These are phyloP conservation scores for Colletotrichum scovillei DNA, from an alignment of 2,329 filamentous ascomycete genomes.

Conservation along the genomic window DNA sequence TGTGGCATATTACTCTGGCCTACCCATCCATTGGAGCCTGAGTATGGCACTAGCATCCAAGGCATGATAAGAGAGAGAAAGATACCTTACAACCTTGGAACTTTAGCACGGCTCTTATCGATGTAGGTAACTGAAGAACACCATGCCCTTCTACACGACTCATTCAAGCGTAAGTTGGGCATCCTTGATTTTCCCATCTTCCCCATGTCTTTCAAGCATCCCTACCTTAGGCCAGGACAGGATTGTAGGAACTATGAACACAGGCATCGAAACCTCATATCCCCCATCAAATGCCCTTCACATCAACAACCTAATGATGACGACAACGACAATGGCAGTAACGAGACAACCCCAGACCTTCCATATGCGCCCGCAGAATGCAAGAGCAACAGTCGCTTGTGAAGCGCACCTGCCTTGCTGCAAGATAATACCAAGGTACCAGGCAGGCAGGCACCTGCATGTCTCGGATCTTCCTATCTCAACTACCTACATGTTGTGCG, in stretches of 20 bases:
- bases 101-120: background rate
- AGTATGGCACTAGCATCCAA: background rate
- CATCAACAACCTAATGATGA: background rate
- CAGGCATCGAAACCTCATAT: background rate
- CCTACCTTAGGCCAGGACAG: too few species aligned
- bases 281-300: background rate
- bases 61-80: background rate
- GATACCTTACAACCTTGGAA: background rate
- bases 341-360: background rate
- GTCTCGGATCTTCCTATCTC: slow-evolving; percentile 11
- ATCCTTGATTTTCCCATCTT: background rate
- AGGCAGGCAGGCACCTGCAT: background rate
- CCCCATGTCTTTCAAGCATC: background rate
- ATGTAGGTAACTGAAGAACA: background rate
- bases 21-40: background rate
- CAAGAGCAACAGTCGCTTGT: too few species aligned
- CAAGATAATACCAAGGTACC: background rate
- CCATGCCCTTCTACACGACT: background rate
- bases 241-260: background rate
- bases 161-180: background rate
- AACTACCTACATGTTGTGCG: slow-evolving; percentile 1
- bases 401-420: background rate
- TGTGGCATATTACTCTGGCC: background rate
- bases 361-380: background rate
- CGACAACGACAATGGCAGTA: background rate